These are phyloP conservation scores for Boeremia lycopersici DNA, from an alignment of 2,329 filamentous ascomycete genomes.

Conservation along the genomic window DNA sequence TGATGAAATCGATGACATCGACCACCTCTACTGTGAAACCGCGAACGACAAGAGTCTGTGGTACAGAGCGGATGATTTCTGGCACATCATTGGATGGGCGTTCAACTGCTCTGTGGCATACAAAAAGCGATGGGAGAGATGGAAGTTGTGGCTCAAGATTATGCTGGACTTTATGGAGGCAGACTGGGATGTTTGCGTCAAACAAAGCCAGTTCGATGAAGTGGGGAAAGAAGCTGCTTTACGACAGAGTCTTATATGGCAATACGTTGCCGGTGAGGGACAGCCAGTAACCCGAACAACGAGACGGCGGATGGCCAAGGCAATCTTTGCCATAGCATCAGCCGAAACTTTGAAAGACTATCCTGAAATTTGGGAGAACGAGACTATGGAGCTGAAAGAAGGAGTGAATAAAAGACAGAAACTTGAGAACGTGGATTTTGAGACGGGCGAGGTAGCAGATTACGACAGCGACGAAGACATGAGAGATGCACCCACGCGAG, in stretches of 20 bases:
- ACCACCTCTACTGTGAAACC: slow-evolving; percentile 51
- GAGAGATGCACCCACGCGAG: slow-evolving; percentile 24
- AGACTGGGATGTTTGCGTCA: slow-evolving; percentile 67
- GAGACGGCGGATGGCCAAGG: slow-evolving; percentile 64
- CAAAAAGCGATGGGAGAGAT: slow-evolving; percentile 77
- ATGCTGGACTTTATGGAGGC: slow-evolving; percentile 78
- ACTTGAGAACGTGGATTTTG: slow-evolving; percentile 63
- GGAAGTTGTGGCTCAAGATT: slow-evolving; percentile 79
- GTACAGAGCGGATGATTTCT: slow-evolving; percentile 82
- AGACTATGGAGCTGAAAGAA: slow-evolving; percentile 59
- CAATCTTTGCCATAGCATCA: slow-evolving; percentile 70
- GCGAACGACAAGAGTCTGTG: slow-evolving; percentile 72
- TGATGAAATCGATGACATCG: slow-evolving; percentile 48
- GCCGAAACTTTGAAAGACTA: slow-evolving; percentile 61
- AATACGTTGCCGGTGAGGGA: slow-evolving; percentile 59
- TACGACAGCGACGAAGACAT: slow-evolving; percentile 51
- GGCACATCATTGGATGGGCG: slow-evolving; percentile 87
- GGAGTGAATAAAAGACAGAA: slow-evolving; percentile 60
- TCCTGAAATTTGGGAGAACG: slow-evolving; percentile 70
- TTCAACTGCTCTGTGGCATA: slow-evolving; percentile 84
- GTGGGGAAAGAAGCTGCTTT: slow-evolving; percentile 41
- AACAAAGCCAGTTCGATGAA: slow-evolving; percentile 29
- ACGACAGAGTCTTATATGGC: slow-evolving; percentile 63
- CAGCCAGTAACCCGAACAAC: slow-evolving; percentile 45
- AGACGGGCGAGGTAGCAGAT: slow-evolving; percentile 62